Evolutionary conservation across 495 filamentous ascomycete genomes (phyloP).

Genomic region (Penicillium paxilli): DNA sequence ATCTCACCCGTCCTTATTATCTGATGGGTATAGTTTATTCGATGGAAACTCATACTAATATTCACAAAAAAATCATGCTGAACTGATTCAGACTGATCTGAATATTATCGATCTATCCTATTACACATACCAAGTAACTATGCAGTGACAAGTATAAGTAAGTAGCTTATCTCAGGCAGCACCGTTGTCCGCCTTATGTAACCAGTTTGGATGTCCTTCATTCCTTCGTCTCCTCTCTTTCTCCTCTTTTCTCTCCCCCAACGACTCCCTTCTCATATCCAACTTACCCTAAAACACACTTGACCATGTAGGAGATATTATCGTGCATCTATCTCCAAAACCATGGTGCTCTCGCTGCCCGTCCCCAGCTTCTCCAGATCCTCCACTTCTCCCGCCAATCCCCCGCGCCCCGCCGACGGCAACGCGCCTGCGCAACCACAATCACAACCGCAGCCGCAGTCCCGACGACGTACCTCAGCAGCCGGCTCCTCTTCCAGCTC

Average conservation of each 20-base stretch:
- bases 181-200: slow-evolving; percentile 12
- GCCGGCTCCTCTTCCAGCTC: slow-evolving; percentile 20
- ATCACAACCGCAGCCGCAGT: slow-evolving; percentile 3
- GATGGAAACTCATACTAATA: no score
- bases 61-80: no score
- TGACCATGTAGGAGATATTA: slow-evolving; percentile 35
- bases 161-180: no score
- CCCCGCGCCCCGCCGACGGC: slow-evolving; percentile 29
- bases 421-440: slow-evolving; percentile 9
- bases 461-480: slow-evolving; percentile 16
- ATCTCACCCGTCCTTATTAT: no score
- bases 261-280: background rate
- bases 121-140: no score
- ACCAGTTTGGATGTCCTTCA: slow-evolving; percentile 8
- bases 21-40: no score
- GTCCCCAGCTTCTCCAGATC: slow-evolving; percentile 42
- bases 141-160: no score
- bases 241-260: background rate
- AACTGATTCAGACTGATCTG: no score
- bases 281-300: background rate
- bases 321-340: slow-evolving; percentile 10
- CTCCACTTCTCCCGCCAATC: slow-evolving; percentile 28
- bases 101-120: no score
- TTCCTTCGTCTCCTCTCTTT: no score
- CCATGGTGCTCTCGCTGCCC: slow-evolving; percentile 46